phyloP scores from a whole-genome alignment of 1,284 basidiomycete species.

The Butyriboletus appendiculatus region DNA sequence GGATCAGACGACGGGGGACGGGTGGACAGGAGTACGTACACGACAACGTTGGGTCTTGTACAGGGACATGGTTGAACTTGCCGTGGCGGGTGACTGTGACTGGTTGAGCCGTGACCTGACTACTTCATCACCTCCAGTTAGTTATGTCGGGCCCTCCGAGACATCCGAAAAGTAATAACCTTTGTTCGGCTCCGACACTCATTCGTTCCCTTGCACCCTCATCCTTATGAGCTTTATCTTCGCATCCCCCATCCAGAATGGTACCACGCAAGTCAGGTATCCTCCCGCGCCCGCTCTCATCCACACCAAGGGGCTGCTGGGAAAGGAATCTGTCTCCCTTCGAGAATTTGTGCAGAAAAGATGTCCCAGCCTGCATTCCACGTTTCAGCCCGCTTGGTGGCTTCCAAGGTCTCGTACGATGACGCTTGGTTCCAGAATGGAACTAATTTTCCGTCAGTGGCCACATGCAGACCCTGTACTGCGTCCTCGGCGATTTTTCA shows the following conservation, averaged over 20 bases:
- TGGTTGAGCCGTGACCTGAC: constrained; percentile 16
- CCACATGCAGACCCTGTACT: constrained; percentile 74
- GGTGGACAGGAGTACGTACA: constrained; percentile 32
- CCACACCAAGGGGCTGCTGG: constrained; percentile 34
- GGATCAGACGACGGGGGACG: constrained; percentile 9
- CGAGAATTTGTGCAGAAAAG: constrained; percentile 54
- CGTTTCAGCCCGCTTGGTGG: constrained; percentile 70
- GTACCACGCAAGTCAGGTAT: constrained; percentile 32
- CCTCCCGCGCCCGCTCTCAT: constrained; percentile 42
- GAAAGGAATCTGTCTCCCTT: constrained; percentile 39
- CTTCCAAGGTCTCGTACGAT: constrained; percentile 52
- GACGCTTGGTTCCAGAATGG: constrained; percentile 1
- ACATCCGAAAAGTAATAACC: constrained; percentile 9
- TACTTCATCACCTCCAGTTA: no score
- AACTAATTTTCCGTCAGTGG: constrained; percentile 45
- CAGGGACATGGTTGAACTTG: constrained; percentile 26
- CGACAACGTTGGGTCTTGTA: constrained; percentile 51
- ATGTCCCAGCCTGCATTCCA: constrained; percentile 57
- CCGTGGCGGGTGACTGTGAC: constrained; percentile 27
- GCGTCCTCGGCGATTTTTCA: constrained; percentile 70
- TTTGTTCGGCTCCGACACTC: neutral
- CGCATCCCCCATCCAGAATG: constrained; percentile 20
- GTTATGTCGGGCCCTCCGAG: constrained; percentile 3
- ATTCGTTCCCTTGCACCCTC: neutral
- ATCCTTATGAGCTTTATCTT: constrained; percentile 35